Percentiles rank a stretch among this genome's conserved stretches.
Conservation (phyloP, 495 filamentous ascomycete species). For the Xylaria scruposa region DNA sequence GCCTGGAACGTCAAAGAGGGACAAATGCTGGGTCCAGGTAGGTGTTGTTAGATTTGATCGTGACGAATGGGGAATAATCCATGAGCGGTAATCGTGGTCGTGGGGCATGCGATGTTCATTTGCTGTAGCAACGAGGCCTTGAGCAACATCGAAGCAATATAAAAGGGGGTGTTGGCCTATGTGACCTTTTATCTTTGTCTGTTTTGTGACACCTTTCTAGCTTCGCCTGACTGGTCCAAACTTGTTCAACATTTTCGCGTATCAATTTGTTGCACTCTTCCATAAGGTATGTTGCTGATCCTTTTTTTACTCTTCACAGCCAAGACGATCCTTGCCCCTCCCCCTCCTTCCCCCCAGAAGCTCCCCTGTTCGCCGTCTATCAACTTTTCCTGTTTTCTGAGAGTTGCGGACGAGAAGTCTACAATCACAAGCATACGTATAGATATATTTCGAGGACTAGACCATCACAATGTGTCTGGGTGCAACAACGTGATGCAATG, state of each 20-base stretch:
- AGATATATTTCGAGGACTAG: background rate
- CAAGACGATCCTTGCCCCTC: slow-evolving; percentile 16
- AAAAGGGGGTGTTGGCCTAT: background rate
- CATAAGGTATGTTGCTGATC: slow-evolving; percentile 25
- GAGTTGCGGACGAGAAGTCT: slow-evolving; percentile 3
- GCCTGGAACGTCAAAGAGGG: background rate
- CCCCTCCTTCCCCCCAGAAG: background rate
- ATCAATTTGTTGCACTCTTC: slow-evolving; percentile 13
- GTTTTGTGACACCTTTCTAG: background rate
- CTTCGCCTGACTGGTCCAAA: background rate
- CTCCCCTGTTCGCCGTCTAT: slow-evolving; percentile 6
- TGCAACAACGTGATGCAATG: background rate
- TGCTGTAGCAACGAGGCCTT: slow-evolving; percentile 4
- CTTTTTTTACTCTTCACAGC: background rate
- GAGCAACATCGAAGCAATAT: background rate
- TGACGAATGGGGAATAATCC: slow-evolving; percentile 7
- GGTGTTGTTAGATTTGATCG: slow-evolving; percentile 10
- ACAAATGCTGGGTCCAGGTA: background rate
- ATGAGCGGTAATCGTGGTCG: background rate
- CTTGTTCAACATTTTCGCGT: background rate
- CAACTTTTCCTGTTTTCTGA: background rate
- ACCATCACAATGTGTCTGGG: background rate
- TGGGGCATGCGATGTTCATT: slow-evolving; percentile 18
- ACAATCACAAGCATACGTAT: background rate
- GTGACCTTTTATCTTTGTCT: background rate